Conservation (phyloP, 768 basidiomycete genomes). For the Russula dissimulans region DNA sequence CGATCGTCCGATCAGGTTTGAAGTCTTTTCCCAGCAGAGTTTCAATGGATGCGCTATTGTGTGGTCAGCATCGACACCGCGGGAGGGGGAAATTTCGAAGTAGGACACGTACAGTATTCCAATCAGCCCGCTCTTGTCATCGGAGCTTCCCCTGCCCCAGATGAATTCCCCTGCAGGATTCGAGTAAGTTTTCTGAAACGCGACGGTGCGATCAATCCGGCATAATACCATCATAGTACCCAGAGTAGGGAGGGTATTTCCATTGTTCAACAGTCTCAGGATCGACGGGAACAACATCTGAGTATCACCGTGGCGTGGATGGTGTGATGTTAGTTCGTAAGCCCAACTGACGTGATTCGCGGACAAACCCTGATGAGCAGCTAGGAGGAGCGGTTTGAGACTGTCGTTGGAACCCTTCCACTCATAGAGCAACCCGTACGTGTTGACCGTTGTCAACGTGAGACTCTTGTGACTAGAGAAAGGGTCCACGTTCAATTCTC, state of each 20-base stretch:
- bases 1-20: constrained; percentile 27
- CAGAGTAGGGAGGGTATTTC: constrained; percentile 56
- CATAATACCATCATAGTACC: constrained; percentile 42
- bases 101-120: constrained; percentile 24
- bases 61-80: not conserved
- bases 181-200: not conserved
- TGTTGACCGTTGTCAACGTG: constrained; percentile 47
- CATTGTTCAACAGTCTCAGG: constrained; percentile 46
- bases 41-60: constrained; percentile 29
- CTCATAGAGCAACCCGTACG: constrained; percentile 50
- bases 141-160: constrained; percentile 30
- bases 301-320: too few species aligned
- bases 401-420: constrained; percentile 44
- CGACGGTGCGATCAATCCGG: not conserved
- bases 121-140: constrained; percentile 30
- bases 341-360: constrained; percentile 18
- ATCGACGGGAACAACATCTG: constrained; percentile 52
- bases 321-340: too few species aligned
- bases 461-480: constrained; percentile 38
- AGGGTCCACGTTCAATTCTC: not conserved
- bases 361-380: constrained; percentile 41
- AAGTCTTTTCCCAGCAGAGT: constrained; percentile 32
- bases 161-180: constrained; percentile 21
- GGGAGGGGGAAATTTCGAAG: not conserved
- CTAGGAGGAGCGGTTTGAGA: constrained; percentile 46